Conservation (phyloP, 208 protist genomes). For the Naegleria lovaniensis region DNA sequence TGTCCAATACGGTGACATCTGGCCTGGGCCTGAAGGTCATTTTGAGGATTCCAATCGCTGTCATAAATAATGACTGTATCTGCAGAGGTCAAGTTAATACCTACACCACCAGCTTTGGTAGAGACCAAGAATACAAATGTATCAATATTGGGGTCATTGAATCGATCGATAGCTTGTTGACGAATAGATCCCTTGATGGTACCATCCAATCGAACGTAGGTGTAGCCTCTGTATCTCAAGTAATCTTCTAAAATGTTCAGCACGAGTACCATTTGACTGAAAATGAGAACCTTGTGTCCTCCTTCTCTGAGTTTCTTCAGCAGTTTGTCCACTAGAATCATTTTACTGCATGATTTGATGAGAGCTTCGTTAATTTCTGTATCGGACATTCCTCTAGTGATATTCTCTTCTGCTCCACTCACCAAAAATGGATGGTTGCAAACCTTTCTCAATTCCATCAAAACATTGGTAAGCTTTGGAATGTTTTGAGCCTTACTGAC, state of each 20-base stretch:
- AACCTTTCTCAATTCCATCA: conserved; percentile 72
- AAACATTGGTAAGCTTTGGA: conserved; percentile 58
- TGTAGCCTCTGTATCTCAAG: conserved; percentile 26
- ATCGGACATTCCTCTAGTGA: neutral
- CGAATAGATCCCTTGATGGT: conserved; percentile 70
- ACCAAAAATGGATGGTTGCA: conserved; percentile 73
- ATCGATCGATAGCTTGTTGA: conserved; percentile 83
- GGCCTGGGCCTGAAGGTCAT: conserved; percentile 96
- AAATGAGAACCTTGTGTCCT: conserved; percentile 60
- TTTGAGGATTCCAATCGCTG: conserved; percentile 96
- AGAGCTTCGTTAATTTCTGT: conserved; percentile 38
- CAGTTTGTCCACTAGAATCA: conserved; percentile 63
- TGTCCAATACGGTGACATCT: conserved; percentile 96
- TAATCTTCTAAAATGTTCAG: conserved; percentile 69
- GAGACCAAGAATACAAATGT: conserved; percentile 94
- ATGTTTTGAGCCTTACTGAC: conserved; percentile 23
- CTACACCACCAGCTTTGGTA: conserved; percentile 94
- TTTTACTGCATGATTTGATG: conserved; percentile 38
- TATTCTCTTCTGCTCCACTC: conserved; percentile 42
- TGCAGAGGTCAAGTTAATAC: conserved; percentile 96
- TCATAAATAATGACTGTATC: conserved; percentile 98
- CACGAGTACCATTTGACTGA: conserved; percentile 61
- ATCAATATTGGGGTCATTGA: conserved; percentile 76
- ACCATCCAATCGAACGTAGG: conserved; percentile 38
- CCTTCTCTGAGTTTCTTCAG: conserved; percentile 50